Evolutionary conservation across 352 stramenopile species (phyloP), one percentile per base, ranked within the genome.

Genomic region (Blastocystis sp.): DNA sequence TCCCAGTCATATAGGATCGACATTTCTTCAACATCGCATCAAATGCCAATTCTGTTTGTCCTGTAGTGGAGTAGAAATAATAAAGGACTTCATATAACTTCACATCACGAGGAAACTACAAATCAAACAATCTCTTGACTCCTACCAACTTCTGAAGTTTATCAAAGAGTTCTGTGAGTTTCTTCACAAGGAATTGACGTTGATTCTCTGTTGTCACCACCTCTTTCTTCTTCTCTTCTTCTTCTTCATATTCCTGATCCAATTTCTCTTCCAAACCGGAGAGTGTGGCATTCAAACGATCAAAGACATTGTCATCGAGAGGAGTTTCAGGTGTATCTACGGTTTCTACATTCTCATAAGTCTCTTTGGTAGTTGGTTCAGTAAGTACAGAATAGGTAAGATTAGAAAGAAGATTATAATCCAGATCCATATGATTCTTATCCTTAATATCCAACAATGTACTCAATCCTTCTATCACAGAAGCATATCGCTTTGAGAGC

Each of bases 41-140:
- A 15, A 79, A 66, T 42, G 66, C 44, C 22, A 33, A n/a, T 19
- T 89, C 60, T 30, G 7, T 51, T 24, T 77, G 78, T 2, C 24
- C 66, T 37, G 59, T 68, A 3, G 27, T 62, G 4, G 19, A 51
- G 44, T 89, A 89, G 66, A 79, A 89, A 0, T 37, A 53, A 24
- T 79, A 79, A 3, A 76, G 33, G 27, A 89, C 44, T n/a, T 89
- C 78, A 42, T 89, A 89, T 11, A 89, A 42, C 54, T 89, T 78
- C 42, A 66, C 42, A 35, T 89, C 78, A 3, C 66, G 60, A 27
- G 78, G 78, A 37, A 78, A 89, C 78, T 89, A 89, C 27, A 4
- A 13, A 7, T 64, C 40, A 6, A 30, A 53, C 24, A 30, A 27
- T 11, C 27, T 77, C 35, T 37, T 33, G 0, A 57, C 0, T 44